Evolutionary conservation across 23 red algal species (phyloP).

Genomic region (Gracilaria caudata): DNA sequence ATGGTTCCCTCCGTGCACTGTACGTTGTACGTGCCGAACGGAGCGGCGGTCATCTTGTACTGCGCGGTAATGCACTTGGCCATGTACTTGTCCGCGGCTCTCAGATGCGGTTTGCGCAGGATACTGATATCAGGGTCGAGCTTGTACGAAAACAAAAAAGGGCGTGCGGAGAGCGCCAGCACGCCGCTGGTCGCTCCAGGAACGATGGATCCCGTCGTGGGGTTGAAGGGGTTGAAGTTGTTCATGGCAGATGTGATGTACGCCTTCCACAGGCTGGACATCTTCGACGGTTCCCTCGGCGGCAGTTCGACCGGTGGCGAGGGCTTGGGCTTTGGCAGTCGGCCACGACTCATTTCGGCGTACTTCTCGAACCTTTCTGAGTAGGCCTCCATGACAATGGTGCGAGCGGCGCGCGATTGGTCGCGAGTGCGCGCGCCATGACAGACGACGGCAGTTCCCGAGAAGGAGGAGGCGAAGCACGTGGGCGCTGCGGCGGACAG

Average conservation of each 20-base stretch:
- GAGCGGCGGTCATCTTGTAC: slow-evolving; percentile 53
- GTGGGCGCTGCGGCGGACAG: background rate
- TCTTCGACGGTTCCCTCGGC: too few species aligned
- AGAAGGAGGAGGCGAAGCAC: background rate
- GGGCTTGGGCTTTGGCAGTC: too few species aligned
- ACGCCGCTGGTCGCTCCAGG: background rate
- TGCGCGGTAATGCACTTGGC: slow-evolving; percentile 35
- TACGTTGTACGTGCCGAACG: slow-evolving; percentile 36
- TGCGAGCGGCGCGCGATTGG: too few species aligned
- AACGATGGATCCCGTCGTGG: background rate
- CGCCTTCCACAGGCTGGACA: too few species aligned
- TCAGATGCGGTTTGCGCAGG: background rate
- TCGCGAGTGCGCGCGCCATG: too few species aligned
- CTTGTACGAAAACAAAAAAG: too few species aligned
- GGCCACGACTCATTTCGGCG: too few species aligned
- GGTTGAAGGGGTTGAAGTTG: too few species aligned
- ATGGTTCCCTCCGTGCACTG: slow-evolving; percentile 59
- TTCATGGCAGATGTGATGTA: too few species aligned
- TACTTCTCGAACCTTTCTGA: too few species aligned
- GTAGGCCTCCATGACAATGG: background rate
- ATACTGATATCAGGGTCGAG: slow-evolving; percentile 5
- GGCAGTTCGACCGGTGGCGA: too few species aligned
- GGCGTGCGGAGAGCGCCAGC: too few species aligned
- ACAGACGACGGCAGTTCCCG: background rate
- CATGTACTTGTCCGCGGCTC: slow-evolving; percentile 51